These are phyloP conservation scores for Podila epigama DNA, from an alignment of 192 early-diverging fungal species.

Conservation along the genomic window DNA sequence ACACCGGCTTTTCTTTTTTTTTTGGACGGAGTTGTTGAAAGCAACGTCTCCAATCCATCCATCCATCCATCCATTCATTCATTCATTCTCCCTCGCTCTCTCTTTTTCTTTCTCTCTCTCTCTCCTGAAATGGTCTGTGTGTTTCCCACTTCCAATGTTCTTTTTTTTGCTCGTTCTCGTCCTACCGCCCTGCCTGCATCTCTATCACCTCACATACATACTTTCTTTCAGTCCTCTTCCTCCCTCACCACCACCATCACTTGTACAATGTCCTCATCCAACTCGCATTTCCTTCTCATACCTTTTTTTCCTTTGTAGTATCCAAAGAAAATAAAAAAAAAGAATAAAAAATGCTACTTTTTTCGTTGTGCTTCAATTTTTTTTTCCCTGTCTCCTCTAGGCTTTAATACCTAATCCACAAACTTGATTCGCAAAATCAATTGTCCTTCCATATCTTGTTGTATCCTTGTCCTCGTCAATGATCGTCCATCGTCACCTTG, in stretches of 20 bases:
- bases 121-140: background rate
- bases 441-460: conserved; percentile 11
- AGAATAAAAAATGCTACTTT: background rate
- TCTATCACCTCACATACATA: no score
- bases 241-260: no score
- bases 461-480: background rate
- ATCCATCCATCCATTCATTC: no score
- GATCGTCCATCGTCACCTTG: background rate
- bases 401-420: background rate
- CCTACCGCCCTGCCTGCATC: background rate
- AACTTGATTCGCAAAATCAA: conserved; percentile 38
- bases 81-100: no score
- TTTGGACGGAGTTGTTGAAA: no score
- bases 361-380: background rate
- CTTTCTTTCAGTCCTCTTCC: no score
- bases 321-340: conserved; percentile 1
- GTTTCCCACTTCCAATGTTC: background rate
- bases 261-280: no score
- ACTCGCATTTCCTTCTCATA: no score
- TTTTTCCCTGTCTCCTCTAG: background rate
- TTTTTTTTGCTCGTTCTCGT: background rate
- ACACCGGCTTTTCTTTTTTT: no score
- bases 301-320: no score
- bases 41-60: no score
- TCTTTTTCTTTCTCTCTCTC: background rate